Evolutionary conservation across 2,329 filamentous ascomycete genomes (phyloP).

Genomic region (Sclerotinia trifoliorum): DNA sequence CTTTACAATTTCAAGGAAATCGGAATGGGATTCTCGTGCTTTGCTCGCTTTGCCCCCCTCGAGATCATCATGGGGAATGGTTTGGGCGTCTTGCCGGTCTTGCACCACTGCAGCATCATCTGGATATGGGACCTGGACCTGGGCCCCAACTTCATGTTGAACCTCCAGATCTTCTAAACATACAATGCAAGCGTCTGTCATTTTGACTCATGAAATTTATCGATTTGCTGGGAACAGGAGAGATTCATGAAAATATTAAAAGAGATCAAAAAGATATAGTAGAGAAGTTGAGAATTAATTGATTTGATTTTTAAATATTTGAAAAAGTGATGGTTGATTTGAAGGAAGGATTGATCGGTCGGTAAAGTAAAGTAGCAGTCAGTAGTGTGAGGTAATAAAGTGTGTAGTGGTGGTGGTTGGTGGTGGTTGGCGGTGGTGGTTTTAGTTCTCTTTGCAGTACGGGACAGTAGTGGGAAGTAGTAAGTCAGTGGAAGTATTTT

Average conservation of each 20-base stretch:
- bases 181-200: constrained; percentile 67
- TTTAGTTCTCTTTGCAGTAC: no score
- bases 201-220: constrained; percentile 28
- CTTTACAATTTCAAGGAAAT: no score
- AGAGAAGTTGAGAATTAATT: not conserved
- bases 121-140: not conserved
- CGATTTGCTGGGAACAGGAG: not conserved
- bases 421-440: no score
- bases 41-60: constrained; percentile 28
- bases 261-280: not conserved
- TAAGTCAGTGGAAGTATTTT: no score
- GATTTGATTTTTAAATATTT: not conserved
- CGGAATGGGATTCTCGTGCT: constrained; percentile 8
- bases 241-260: not conserved
- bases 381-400: no score
- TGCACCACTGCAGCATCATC: not conserved
- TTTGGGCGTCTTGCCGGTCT: constrained; percentile 12
- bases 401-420: no score
- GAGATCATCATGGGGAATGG: constrained; percentile 27
- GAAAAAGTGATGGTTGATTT: not conserved
- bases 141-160: constrained; percentile 9
- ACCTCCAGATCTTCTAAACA: constrained; percentile 60
- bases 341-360: no score
- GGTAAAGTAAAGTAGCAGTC: no score
- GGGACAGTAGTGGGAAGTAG: no score